These are phyloP conservation scores for Wickerhamomyces xylosicus DNA, from an alignment of 805 yeast genomes.

Conservation along the genomic window DNA sequence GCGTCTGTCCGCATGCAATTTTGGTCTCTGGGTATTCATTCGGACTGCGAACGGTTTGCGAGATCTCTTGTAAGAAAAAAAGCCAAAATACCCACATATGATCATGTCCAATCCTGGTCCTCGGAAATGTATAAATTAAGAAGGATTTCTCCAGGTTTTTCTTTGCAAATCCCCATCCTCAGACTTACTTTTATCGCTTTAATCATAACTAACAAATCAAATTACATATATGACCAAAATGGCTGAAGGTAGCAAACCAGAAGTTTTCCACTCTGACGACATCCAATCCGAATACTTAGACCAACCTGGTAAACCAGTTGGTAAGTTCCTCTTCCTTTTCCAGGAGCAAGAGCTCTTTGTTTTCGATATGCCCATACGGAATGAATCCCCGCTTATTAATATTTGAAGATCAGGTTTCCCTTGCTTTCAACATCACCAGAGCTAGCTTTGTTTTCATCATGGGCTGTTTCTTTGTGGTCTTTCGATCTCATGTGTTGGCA, in stretches of 20 bases:
- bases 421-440: too few relatives aligned
- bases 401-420: too few relatives aligned
- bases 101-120: too few relatives aligned
- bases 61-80: neutral
- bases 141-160: neutral
- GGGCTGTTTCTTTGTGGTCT: too few relatives aligned
- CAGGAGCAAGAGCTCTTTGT: neutral
- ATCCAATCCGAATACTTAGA: constrained; percentile 19
- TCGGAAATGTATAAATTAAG: neutral
- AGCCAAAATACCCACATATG: too few relatives aligned
- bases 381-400: too few relatives aligned
- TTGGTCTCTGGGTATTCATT: too few relatives aligned
- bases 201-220: constrained; percentile 1
- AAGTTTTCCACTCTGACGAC: constrained; percentile 21
- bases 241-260: constrained; percentile 21
- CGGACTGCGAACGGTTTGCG: too few relatives aligned
- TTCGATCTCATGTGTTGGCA: too few relatives aligned
- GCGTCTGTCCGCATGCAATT: too few relatives aligned
- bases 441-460: too few relatives aligned
- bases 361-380: neutral
- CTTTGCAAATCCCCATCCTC: neutral
- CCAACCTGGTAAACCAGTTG: constrained; percentile 18
- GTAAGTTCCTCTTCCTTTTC: constrained; percentile 10
- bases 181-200: constrained; percentile 4
- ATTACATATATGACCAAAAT: constrained; percentile 1